phyloP scores from a whole-genome alignment of 1,139 yeast genomes.

The Suhomyces panamericanus region DNA sequence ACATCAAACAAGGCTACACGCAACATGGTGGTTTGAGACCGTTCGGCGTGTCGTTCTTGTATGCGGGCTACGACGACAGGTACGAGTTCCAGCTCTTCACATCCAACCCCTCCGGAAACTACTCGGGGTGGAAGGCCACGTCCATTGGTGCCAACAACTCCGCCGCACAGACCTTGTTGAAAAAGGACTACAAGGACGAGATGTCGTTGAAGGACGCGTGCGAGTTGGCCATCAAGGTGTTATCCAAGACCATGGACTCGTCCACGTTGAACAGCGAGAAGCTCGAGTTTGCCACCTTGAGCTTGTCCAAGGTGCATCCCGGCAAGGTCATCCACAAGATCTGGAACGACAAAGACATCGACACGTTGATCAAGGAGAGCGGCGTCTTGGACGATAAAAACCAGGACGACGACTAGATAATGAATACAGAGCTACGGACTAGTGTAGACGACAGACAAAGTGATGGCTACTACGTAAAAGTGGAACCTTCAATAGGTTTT shows the following conservation, averaged over 20 bases:
- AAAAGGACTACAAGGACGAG: conserved; percentile 91
- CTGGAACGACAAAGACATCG: conserved; percentile 80
- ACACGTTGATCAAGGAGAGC: conserved; percentile 65
- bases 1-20: conserved; percentile 95
- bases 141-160: conserved; percentile 95
- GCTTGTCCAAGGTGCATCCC: conserved; percentile 47
- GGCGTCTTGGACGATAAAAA: conserved; percentile 60
- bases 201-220: conserved; percentile 76
- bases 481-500: too few species aligned
- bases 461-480: too few species aligned
- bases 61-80: conserved; percentile 93
- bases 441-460: too few species aligned
- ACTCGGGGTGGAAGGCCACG: conserved; percentile 98
- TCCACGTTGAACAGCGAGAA: conserved; percentile 83
- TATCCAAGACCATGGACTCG: conserved; percentile 92
- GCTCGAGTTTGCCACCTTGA: conserved; percentile 80
- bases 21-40: conserved; percentile 99
- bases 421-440: background rate
- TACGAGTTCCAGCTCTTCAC: conserved; percentile 91
- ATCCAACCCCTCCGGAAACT: conserved; percentile 96
- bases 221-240: conserved; percentile 84
- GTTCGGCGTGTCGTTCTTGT: conserved; percentile 93
- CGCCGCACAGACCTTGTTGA: conserved; percentile 92
- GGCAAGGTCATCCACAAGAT: conserved; percentile 66
- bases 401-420: conserved; percentile 18